A percentile compares a stretch with the other conserved stretches of the same genome.
Evolutionary conservation across 1,284 basidiomycete genomes (phyloP).

Genomic region (Microbotryum lychnidis-dioicae): DNA sequence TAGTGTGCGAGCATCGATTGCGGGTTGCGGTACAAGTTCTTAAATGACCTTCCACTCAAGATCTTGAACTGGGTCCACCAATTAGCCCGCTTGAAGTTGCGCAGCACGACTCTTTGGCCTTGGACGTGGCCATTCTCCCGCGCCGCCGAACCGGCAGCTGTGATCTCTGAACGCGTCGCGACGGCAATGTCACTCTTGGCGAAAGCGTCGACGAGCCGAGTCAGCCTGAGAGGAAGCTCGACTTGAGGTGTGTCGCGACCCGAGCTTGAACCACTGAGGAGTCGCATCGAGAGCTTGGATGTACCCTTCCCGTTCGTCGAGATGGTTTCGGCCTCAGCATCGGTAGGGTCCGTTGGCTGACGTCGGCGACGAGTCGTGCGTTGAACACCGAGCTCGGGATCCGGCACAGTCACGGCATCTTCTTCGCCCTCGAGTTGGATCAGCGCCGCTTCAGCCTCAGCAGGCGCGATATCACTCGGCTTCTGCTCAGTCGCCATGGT

Average conservation of each 20-base stretch:
- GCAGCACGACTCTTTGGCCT: constrained; percentile 56
- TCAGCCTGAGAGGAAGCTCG: constrained; percentile 58
- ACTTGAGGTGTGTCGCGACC: constrained; percentile 42
- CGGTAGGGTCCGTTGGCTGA: neutral
- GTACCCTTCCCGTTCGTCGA: constrained; percentile 42
- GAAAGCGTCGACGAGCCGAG: constrained; percentile 65
- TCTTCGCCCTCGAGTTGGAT: constrained; percentile 17
- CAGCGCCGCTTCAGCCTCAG: constrained; percentile 10
- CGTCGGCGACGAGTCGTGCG: neutral
- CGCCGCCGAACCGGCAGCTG: constrained; percentile 43
- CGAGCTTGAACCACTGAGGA: constrained; percentile 52
- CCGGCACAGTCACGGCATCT: constrained; percentile 1
- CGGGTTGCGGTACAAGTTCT: constrained; percentile 83
- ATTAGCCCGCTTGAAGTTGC: constrained; percentile 72
- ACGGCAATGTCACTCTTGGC: constrained; percentile 58
- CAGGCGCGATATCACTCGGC: neutral
- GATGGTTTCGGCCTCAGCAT: neutral
- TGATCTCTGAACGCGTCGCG: constrained; percentile 58
- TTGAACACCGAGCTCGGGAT: constrained; percentile 20
- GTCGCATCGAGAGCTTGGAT: constrained; percentile 50
- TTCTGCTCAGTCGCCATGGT: constrained; percentile 61
- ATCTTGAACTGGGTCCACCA: constrained; percentile 86
- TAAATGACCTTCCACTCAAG: constrained; percentile 91
- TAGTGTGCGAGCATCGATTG: constrained; percentile 87
- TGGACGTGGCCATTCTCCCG: constrained; percentile 41